Conservation (phyloP, 2,329 filamentous ascomycete species). For the Oidium heveae region DNA sequence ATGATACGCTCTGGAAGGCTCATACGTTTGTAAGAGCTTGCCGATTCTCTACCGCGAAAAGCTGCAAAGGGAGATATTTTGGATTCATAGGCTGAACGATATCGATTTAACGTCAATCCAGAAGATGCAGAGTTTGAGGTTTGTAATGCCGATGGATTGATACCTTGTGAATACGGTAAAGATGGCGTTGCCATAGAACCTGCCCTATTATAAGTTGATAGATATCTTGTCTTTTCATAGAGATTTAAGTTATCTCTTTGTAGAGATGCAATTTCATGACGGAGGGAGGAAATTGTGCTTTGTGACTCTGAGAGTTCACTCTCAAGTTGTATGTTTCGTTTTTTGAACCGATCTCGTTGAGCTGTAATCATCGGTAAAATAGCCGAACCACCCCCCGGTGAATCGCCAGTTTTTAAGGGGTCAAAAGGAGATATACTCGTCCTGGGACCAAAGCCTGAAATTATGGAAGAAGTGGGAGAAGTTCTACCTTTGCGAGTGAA, state of each 20-base stretch:
- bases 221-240: constrained; percentile 93
- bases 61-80: constrained; percentile 90
- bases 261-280: constrained; percentile 72
- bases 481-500: constrained; percentile 37
- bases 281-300: constrained; percentile 55
- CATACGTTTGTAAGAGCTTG: constrained; percentile 80
- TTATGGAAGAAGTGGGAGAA: constrained; percentile 92
- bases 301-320: constrained; percentile 70
- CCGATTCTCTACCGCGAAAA: constrained; percentile 80
- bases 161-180: constrained; percentile 41
- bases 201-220: constrained; percentile 71
- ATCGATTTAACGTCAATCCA: constrained; percentile 53
- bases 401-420: constrained; percentile 31
- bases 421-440: constrained; percentile 26
- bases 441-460: constrained; percentile 75
- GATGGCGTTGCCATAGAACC: constrained; percentile 32
- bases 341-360: constrained; percentile 93
- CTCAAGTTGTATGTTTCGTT: constrained; percentile 77
- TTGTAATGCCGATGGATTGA: constrained; percentile 47
- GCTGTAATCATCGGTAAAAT: constrained; percentile 97
- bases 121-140: constrained; percentile 34
- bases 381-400: constrained; percentile 51
- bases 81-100: constrained; percentile 78
- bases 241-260: constrained; percentile 91
- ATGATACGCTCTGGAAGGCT: constrained; percentile 72